phyloP scores from a whole-genome alignment of 2,329 filamentous ascomycete genomes.

The Escovopsis sp. region DNA sequence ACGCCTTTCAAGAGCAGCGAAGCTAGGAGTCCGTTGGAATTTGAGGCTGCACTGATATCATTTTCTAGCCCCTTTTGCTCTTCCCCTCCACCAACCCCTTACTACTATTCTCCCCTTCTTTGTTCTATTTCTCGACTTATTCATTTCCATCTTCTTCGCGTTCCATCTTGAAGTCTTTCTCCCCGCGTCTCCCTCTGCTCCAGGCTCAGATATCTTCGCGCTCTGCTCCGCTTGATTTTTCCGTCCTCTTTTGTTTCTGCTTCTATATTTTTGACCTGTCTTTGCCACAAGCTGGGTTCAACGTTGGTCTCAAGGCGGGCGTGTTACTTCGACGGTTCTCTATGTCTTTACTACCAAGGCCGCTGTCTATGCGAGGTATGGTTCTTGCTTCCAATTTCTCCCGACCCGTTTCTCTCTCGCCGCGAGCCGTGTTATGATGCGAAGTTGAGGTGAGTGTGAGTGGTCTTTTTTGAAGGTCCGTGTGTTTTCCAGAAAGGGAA shows the following conservation, averaged over 20 bases:
- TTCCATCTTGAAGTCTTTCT: conserved; percentile 2
- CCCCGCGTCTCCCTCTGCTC: conserved; percentile 4
- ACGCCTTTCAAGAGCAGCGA: conserved; percentile 4
- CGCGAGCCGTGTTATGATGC: conserved; percentile 1
- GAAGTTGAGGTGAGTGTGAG: neutral
- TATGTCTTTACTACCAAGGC: conserved; percentile 13
- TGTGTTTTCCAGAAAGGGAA: conserved; percentile 1
- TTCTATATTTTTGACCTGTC: conserved; percentile 11
- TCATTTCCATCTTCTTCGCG: conserved; percentile 4
- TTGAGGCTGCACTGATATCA: conserved; percentile 19
- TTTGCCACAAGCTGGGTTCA: conserved; percentile 14
- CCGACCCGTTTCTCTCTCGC: conserved; percentile 2
- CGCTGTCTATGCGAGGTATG: conserved; percentile 12
- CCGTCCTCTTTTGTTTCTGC: conserved; percentile 10
- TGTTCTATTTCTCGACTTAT: conserved; percentile 8
- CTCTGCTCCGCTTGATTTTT: no score
- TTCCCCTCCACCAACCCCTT: no score
- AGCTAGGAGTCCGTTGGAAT: no score
- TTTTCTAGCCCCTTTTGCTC: conserved; percentile 10
- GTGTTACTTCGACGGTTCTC: conserved; percentile 21
- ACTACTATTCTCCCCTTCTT: no score
- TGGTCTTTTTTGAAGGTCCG: neutral
- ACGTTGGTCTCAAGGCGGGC: conserved; percentile 19
- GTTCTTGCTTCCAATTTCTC: neutral
- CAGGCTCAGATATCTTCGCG: conserved; percentile 19